These are phyloP conservation scores for Boletus rubescentipes DNA, from an alignment of 768 basidiomycete genomes.

Conservation along the genomic window DNA sequence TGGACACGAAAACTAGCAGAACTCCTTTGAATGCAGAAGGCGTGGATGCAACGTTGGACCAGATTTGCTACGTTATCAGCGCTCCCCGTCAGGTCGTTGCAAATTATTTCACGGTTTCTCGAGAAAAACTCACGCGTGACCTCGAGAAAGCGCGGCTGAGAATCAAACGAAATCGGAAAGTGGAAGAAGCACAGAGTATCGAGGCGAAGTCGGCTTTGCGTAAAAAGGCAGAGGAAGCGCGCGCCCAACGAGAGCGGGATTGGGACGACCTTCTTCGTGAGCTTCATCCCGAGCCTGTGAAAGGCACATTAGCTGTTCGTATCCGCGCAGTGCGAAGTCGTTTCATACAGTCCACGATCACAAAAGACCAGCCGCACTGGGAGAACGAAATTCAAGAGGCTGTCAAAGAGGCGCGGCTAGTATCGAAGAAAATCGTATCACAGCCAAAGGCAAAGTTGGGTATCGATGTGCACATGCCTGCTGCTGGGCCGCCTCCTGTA, in stretches of 20 bases:
- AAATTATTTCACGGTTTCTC: conserved; percentile 43
- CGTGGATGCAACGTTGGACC: conserved; percentile 39
- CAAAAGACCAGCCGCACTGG: conserved; percentile 56
- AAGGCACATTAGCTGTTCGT: conserved; percentile 47
- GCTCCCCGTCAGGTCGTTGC: conserved; percentile 52
- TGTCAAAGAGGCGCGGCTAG: conserved; percentile 54
- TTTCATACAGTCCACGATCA: conserved; percentile 58
- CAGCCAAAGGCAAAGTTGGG: conserved; percentile 24
- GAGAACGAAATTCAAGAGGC: conserved; percentile 57
- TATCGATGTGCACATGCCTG: background rate
- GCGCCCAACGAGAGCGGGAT: conserved; percentile 55
- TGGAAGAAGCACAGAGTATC: conserved; percentile 33
- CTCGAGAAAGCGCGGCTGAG: conserved; percentile 43
- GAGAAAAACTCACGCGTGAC: conserved; percentile 40
- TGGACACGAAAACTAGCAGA: conserved; percentile 39
- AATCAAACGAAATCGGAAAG: conserved; percentile 31
- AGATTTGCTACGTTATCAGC: conserved; percentile 52
- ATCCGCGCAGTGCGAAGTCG: conserved; percentile 54
- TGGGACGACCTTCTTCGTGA: conserved; percentile 60
- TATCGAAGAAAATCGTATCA: conserved; percentile 44
- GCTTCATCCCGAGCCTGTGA: conserved; percentile 54
- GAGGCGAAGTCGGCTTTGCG: conserved; percentile 54
- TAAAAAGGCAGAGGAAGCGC: conserved; percentile 65
- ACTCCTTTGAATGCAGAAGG: conserved; percentile 53
- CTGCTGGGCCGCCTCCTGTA: conserved; percentile 36